Evolutionary conservation across 768 basidiomycete genomes (phyloP), one percentile per base, ranked within the genome.

Genomic region (Sistotremastrum niveocremeum): DNA sequence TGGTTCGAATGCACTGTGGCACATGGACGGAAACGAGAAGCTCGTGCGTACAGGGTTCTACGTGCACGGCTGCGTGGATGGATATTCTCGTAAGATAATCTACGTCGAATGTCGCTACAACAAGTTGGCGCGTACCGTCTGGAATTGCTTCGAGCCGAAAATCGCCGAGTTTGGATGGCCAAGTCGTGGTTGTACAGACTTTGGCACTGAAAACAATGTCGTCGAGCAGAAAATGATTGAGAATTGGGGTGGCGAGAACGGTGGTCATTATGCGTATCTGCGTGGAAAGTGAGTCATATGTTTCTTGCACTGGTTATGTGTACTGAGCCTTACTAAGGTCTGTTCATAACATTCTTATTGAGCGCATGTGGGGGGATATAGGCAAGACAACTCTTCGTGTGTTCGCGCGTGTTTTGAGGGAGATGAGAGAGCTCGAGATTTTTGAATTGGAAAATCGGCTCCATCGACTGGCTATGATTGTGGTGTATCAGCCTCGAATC

Each of bases 301-400:
- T n/a, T n/a, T n/a, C n/a, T n/a, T n/a, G n/a, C n/a, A n/a, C n/a
- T n/a, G n/a, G n/a, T n/a, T n/a, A n/a, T n/a, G n/a, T n/a, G n/a
- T n/a, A n/a, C n/a, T n/a, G n/a, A n/a, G n/a, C n/a, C n/a, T n/a
- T n/a, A n/a, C n/a, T n/a, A n/a, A 60, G 60, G 31, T 61, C 59
- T n/a, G 46, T 54, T 12, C 56, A 61, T 35, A 62, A 62, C 48
- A 51, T 62, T 41, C 46, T 57, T 1, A 62, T 62, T 40, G 56
- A 63, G 40, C 52, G 47, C 20, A 36, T 54, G 0, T 60, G 60
- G 58, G 32, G 50, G 4, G 60, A 62, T 20, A 54, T 63, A 1
- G 46, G 57, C 4, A 59, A 56, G 34, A 61, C 61, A 41, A 52
- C 57, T 7, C 51, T 64, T 3, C 54, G 63, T 44, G 41, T 54